Evolutionary conservation across 441 rosid genomes (phyloP).

Genomic region (Erysimum pusillum): DNA sequence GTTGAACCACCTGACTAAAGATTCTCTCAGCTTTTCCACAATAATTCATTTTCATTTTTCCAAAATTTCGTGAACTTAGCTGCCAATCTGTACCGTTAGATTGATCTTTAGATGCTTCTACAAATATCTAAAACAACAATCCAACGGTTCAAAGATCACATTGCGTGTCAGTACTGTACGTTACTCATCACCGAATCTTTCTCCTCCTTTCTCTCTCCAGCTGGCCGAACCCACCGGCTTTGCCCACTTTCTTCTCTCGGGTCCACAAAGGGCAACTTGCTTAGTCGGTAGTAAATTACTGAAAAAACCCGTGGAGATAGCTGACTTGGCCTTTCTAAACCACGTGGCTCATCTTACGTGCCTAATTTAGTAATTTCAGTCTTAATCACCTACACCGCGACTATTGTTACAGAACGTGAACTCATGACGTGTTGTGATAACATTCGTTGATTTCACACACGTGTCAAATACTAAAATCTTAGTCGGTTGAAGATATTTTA

Average conservation of each 20-base stretch:
- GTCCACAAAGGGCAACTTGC: slow-evolving; percentile 39
- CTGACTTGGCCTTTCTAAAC: slow-evolving; percentile 25
- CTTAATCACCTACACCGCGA: slow-evolving; percentile 7
- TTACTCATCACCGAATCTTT: slow-evolving; percentile 42
- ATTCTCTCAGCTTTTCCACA: neutral
- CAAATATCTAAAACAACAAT: slow-evolving; percentile 39
- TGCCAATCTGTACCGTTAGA: slow-evolving; percentile 37
- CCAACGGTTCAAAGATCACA: slow-evolving; percentile 30
- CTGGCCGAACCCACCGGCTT: slow-evolving; percentile 44
- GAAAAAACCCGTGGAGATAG: neutral
- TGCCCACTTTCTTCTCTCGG: slow-evolving; percentile 29
- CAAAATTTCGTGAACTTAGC: neutral
- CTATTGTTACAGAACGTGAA: neutral
- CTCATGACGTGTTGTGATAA: slow-evolving; percentile 9
- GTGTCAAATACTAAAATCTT: neutral
- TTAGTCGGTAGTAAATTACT: slow-evolving; percentile 26
- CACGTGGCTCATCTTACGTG: slow-evolving; percentile 26
- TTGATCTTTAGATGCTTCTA: slow-evolving; percentile 41
- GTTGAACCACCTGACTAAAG: neutral
- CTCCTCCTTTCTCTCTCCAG: slow-evolving; percentile 43
- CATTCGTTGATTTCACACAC: neutral
- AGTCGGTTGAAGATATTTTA: slow-evolving; percentile 47
- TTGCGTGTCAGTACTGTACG: slow-evolving; percentile 26
- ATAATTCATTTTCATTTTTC: slow-evolving; percentile 8
- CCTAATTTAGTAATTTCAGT: slow-evolving; percentile 21